phyloP scores from a whole-genome alignment of 148 eudicot species.

The Heliamphora exappendiculata region DNA sequence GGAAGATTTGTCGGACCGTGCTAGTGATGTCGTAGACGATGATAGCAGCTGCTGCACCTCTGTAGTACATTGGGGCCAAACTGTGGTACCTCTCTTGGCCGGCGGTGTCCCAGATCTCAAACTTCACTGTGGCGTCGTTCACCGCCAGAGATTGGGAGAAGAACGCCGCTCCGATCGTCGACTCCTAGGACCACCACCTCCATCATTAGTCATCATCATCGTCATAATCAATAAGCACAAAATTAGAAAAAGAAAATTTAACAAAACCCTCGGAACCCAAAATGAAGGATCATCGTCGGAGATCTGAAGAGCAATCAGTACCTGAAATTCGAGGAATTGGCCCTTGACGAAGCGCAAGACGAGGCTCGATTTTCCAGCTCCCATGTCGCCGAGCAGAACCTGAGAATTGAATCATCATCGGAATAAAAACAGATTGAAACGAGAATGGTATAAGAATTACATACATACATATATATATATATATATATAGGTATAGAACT shows the following conservation, averaged over 20 bases:
- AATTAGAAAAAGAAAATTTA: background rate
- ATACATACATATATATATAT: background rate
- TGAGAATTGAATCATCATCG: conserved; percentile 16
- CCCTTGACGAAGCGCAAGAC: conserved; percentile 93
- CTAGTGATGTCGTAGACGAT: conserved; percentile 85
- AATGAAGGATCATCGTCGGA: background rate
- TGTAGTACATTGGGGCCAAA: conserved; percentile 97
- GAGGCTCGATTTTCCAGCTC: conserved; percentile 93
- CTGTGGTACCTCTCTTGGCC: conserved; percentile 97
- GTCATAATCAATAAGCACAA: conserved; percentile 3
- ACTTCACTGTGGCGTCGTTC: conserved; percentile 75
- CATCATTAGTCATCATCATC: conserved; percentile 1
- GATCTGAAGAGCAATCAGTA: conserved; percentile 10
- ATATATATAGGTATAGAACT: background rate
- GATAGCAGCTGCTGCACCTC: conserved; percentile 97
- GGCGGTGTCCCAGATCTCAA: conserved; percentile 97
- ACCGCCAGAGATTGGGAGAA: conserved; percentile 86
- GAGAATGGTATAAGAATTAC: background rate
- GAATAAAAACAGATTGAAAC: background rate
- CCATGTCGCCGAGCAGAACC: conserved; percentile 97
- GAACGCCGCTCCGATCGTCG: conserved; percentile 96
- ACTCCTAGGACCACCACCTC: conserved; percentile 45
- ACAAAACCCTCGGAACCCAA: conserved; percentile 14
- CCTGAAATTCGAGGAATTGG: conserved; percentile 92
- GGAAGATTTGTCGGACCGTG: conserved; percentile 33